Percentiles rank a stretch among this genome's conserved stretches.
Conservation (phyloP, 768 basidiomycete genomes). For the Suillus plorans region DNA sequence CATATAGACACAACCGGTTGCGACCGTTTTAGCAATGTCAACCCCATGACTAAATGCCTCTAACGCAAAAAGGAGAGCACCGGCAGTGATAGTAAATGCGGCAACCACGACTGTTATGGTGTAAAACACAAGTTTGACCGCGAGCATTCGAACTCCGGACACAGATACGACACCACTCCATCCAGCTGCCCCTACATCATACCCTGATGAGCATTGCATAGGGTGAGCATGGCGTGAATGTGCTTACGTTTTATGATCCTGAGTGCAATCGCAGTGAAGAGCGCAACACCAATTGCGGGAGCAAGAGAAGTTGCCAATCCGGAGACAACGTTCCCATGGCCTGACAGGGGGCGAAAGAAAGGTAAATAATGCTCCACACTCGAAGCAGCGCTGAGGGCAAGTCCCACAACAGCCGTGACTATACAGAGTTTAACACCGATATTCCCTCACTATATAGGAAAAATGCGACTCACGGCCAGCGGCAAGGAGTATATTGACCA, state of each 20-base stretch:
- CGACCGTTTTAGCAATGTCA: constrained; percentile 46
- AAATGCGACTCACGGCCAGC: constrained; percentile 53
- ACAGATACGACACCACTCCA: constrained; percentile 61
- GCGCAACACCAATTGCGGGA: constrained; percentile 58
- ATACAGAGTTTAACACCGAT: constrained; percentile 10
- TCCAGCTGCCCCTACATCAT: constrained; percentile 46
- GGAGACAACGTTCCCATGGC: constrained; percentile 48
- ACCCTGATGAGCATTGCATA: neutral
- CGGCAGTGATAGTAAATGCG: constrained; percentile 64
- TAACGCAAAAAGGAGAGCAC: constrained; percentile 68
- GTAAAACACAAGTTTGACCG: constrained; percentile 64
- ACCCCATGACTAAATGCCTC: constrained; percentile 48
- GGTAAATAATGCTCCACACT: constrained; percentile 70
- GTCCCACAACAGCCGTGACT: constrained; percentile 73
- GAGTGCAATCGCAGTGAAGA: constrained; percentile 59
- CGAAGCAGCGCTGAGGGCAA: constrained; percentile 68
- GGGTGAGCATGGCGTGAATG: neutral
- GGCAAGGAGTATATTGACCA: constrained; percentile 52
- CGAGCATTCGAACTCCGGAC: constrained; percentile 56
- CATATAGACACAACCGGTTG: constrained; percentile 74
- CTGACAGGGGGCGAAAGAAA: constrained; percentile 56
- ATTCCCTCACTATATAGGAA: neutral
- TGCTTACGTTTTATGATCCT: constrained; percentile 55
- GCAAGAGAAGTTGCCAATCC: constrained; percentile 69
- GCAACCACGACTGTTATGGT: constrained; percentile 52